Conservation (phyloP, 495 filamentous ascomycete species). For the Corynascus novoguineensis region DNA sequence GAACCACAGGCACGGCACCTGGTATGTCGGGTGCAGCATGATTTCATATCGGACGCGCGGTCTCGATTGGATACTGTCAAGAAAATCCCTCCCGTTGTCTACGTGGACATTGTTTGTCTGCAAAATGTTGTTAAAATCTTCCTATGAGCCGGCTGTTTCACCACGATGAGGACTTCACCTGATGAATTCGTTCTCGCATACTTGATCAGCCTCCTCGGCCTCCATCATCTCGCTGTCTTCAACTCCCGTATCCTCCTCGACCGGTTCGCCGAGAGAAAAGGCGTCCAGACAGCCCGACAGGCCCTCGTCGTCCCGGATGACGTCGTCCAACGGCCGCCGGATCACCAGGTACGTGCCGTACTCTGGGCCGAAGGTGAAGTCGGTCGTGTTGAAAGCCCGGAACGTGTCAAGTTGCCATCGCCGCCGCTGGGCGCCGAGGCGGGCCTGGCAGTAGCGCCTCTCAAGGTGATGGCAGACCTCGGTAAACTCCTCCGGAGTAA, state of each 20-base stretch:
- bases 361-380: slow-evolving; percentile 27
- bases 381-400: slow-evolving; percentile 28
- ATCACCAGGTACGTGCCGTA: slow-evolving; percentile 46
- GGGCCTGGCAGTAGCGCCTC: slow-evolving; percentile 47
- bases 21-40: slow-evolving; percentile 53
- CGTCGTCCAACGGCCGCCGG: slow-evolving; percentile 38
- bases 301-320: slow-evolving; percentile 37
- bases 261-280: slow-evolving; percentile 27
- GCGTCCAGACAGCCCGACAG: slow-evolving; percentile 37
- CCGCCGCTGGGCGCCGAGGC: slow-evolving; percentile 42
- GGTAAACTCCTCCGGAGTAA: slow-evolving; percentile 55
- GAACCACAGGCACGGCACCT: slow-evolving; percentile 56
- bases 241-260: slow-evolving; percentile 24
- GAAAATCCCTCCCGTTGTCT: background rate
- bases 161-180: too few species aligned
- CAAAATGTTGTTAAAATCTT: too few species aligned
- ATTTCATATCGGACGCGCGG: slow-evolving; percentile 60
- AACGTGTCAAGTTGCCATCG: slow-evolving; percentile 38
- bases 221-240: slow-evolving; percentile 34
- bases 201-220: slow-evolving; percentile 46
- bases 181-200: too few species aligned
- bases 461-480: slow-evolving; percentile 55
- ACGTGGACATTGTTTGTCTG: slow-evolving; percentile 15
- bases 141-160: too few species aligned
- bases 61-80: slow-evolving; percentile 4